These are phyloP conservation scores for Areca catechu DNA, from an alignment of 176 grass and related monocot species.

Conservation along the genomic window DNA sequence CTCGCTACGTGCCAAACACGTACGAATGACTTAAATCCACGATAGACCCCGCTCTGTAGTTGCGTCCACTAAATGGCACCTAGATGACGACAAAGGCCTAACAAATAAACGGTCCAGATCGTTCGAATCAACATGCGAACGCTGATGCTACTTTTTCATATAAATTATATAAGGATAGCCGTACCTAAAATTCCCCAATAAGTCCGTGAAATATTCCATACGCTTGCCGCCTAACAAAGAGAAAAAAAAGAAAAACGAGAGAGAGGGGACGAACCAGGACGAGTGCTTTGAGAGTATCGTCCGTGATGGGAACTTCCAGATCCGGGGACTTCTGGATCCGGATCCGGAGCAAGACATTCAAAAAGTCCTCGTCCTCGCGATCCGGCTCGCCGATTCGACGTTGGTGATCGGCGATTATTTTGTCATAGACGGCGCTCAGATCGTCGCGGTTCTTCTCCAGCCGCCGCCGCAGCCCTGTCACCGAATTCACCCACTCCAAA, in stretches of 20 bases:
- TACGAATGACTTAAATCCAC: too few species aligned
- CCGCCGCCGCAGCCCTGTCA: constrained; percentile 6
- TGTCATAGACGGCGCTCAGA: constrained; percentile 23
- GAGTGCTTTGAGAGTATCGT: constrained; percentile 35
- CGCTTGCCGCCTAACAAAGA: too few species aligned
- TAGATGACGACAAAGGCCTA: too few species aligned
- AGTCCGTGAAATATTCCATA: too few species aligned
- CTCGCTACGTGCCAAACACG: too few species aligned
- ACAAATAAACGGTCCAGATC: too few species aligned
- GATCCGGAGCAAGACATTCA: constrained; percentile 30
- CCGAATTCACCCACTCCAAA: constrained; percentile 19
- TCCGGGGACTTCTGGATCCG: constrained; percentile 29
- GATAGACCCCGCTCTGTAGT: too few species aligned
- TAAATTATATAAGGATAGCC: too few species aligned
- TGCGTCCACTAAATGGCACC: too few species aligned
- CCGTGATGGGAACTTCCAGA: constrained; percentile 29
- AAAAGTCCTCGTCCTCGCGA: constrained; percentile 26
- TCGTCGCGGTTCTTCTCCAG: constrained; percentile 21
- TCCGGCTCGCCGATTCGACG: neutral
- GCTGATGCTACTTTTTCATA: too few species aligned
- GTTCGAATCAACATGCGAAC: too few species aligned
- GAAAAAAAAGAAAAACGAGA: neutral
- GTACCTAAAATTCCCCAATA: too few species aligned
- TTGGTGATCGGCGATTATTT: constrained; percentile 24
- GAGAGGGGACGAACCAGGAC: constrained; percentile 11